Percentiles rank a stretch among this genome's conserved stretches.
phyloP scores from a whole-genome alignment of 805 yeast species.

The Hanseniaspora nectarophila region DNA sequence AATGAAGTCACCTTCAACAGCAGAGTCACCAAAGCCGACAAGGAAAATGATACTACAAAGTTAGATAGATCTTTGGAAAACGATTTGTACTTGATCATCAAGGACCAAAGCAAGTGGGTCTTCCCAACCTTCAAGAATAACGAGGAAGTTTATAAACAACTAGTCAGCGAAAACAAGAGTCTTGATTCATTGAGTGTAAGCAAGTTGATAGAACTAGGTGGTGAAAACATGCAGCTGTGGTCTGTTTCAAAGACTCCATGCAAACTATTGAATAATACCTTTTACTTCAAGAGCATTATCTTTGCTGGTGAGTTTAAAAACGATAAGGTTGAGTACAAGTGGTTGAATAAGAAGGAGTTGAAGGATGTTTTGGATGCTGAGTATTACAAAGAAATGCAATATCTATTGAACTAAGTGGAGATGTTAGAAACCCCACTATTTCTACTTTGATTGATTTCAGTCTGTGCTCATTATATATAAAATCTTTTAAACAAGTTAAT shows the following conservation, averaged over 20 bases:
- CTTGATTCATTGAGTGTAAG: slow-evolving; percentile 64
- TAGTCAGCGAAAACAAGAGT: slow-evolving; percentile 27
- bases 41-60: slow-evolving; percentile 45
- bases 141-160: slow-evolving; percentile 22
- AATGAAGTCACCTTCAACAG: slow-evolving; percentile 31
- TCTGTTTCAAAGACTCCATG: slow-evolving; percentile 85
- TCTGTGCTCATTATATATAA: neutral
- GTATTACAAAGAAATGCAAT: slow-evolving; percentile 46
- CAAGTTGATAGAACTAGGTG: slow-evolving; percentile 62
- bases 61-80: slow-evolving; percentile 70
- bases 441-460: no score
- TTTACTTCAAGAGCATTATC: slow-evolving; percentile 74
- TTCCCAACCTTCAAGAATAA: slow-evolving; percentile 58
- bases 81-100: slow-evolving; percentile 64
- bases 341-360: slow-evolving; percentile 80
- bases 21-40: slow-evolving; percentile 69
- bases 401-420: slow-evolving; percentile 30
- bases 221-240: slow-evolving; percentile 69
- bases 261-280: slow-evolving; percentile 53
- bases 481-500: slow-evolving; percentile 1
- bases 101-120: slow-evolving; percentile 47
- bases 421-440: no score
- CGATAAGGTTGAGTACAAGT: slow-evolving; percentile 44
- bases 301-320: slow-evolving; percentile 62
- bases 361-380: slow-evolving; percentile 37